Conservation (phyloP, 2,329 filamentous ascomycete species). For the Domatiomyces catenatus region DNA sequence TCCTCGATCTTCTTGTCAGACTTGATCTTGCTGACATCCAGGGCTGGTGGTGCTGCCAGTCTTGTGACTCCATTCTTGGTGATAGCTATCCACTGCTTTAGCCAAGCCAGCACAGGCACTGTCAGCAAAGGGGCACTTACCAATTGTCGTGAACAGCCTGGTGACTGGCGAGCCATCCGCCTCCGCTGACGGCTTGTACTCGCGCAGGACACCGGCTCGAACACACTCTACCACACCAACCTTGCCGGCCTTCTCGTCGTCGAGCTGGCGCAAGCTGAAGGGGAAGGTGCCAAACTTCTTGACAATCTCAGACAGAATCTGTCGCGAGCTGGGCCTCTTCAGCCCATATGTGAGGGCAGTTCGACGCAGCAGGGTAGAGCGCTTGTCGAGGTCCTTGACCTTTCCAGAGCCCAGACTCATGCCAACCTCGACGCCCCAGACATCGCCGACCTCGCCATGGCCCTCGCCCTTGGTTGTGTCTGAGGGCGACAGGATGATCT, state of each 20-base stretch:
- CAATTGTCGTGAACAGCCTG: constrained; percentile 76
- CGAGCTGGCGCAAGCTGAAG: constrained; percentile 91
- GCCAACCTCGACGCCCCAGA: constrained; percentile 95
- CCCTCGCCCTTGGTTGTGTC: constrained; percentile 88
- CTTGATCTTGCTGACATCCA: constrained; percentile 71
- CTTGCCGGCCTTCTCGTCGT: constrained; percentile 90
- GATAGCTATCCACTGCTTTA: constrained; percentile 46
- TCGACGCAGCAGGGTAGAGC: constrained; percentile 81
- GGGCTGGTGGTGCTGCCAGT: constrained; percentile 58
- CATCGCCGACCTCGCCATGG: constrained; percentile 72
- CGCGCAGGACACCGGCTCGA: constrained; percentile 75
- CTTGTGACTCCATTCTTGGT: constrained; percentile 94
- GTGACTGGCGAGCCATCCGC: constrained; percentile 77
- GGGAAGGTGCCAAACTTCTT: constrained; percentile 97
- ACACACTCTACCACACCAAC: constrained; percentile 95
- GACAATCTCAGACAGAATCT: constrained; percentile 83
- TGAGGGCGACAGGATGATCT: constrained; percentile 71
- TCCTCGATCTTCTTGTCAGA: constrained; percentile 96
- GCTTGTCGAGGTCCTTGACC: constrained; percentile 78
- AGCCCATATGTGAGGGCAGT: constrained; percentile 82
- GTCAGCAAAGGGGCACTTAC: constrained; percentile 41
- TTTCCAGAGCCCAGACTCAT: constrained; percentile 84
- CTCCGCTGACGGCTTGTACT: constrained; percentile 92
- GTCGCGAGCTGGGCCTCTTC: constrained; percentile 85
- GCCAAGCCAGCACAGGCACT: background rate